Conservation (phyloP, 495 filamentous ascomycete genomes). For the Trichocladium antarcticum region DNA sequence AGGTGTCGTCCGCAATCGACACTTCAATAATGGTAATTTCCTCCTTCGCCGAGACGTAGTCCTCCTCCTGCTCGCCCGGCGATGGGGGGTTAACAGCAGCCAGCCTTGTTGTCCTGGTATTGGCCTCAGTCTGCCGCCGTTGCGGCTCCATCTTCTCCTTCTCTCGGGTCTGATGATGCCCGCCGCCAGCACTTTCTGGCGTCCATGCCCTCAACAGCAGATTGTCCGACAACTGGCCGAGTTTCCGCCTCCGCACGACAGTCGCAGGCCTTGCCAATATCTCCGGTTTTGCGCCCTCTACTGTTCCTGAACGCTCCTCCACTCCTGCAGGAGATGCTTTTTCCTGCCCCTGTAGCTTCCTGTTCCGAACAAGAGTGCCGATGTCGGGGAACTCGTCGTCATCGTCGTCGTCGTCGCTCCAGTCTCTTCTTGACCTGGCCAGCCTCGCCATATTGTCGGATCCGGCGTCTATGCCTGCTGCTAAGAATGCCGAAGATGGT, state of each 20-base stretch:
- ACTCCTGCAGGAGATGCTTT: not conserved
- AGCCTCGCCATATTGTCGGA: conserved; percentile 4
- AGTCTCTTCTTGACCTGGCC: not conserved
- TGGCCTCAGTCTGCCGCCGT: conserved; percentile 10
- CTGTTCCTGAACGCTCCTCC: too few species aligned
- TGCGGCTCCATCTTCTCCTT: not conserved
- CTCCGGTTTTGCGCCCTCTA: not conserved
- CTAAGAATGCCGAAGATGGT: not conserved
- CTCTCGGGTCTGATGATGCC: not conserved
- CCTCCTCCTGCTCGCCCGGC: conserved; percentile 9
- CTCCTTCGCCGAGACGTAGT: conserved; percentile 17
- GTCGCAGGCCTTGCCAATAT: conserved; percentile 4
- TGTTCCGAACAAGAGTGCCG: not conserved
- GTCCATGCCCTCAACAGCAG: conserved; percentile 18
- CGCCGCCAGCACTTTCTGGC: conserved; percentile 4
- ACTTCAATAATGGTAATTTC: conserved; percentile 13
- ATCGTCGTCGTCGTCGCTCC: conserved; percentile 15
- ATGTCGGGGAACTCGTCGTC: conserved; percentile 34
- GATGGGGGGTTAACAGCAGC: conserved; percentile 8
- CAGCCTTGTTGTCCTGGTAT: conserved; percentile 16
- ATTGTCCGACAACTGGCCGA: conserved; percentile 14
- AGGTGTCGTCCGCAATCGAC: conserved; percentile 13
- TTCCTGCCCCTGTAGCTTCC: not conserved
- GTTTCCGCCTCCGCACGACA: conserved; percentile 16
- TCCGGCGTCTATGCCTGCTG: too few species aligned